Base-by-base conservation (phyloP, 352 stramenopile species). In the Phytophthora tubulina region DNA sequence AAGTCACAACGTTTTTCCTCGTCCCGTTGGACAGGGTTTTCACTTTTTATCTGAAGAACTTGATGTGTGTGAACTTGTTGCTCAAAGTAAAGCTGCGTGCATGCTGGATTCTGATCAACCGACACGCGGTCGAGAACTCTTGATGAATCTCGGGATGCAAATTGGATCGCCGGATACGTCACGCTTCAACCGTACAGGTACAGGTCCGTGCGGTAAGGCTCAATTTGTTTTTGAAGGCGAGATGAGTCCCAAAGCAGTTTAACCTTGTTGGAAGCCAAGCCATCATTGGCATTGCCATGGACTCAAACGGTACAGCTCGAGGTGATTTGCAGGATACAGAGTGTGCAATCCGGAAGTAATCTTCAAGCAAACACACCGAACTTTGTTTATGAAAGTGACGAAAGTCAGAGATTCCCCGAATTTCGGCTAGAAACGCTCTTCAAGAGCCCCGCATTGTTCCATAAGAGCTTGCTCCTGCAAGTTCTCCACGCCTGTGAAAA, bases 61-160 rank as follows among this genome's bases (percentile, higher is more conserved):
- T 44, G 55, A 42, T 60, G 36, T 17, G 55, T 52, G 54, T 61
- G 54, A 52, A 27, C 14, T 27, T 50, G 21, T 49, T 39, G 17
- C 36, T 60, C 53, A 45, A 33, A 52, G 27, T 36, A 27, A 27
- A 27, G 21, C 21, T 27, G 21, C 21, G 21, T 27, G 21, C 21
- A 27, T 27, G 46, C 35, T 27, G 17, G 54, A 49, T 62, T 39
- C 21, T 39, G 39, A 17, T 41, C 39, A 14, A 52, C 41, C 30
- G 27, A 51, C 38, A 44, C 7, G 53, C 21, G 6, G 53, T 51
- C 36, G n/a, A 48, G 44, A 66, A 58, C 35, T 59, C 59, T 48
- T 42, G 14, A 39, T 33, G 59, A 52, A 67, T 67, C 60, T 59
- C 15, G 38, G 38, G 15, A 32, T 61, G 38, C 60, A 53, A 67